A percentile compares a stretch with the other conserved stretches of the same genome.
phyloP scores from a whole-genome alignment of 2,329 filamentous ascomycete genomes.

The Claviceps fusiformis region DNA sequence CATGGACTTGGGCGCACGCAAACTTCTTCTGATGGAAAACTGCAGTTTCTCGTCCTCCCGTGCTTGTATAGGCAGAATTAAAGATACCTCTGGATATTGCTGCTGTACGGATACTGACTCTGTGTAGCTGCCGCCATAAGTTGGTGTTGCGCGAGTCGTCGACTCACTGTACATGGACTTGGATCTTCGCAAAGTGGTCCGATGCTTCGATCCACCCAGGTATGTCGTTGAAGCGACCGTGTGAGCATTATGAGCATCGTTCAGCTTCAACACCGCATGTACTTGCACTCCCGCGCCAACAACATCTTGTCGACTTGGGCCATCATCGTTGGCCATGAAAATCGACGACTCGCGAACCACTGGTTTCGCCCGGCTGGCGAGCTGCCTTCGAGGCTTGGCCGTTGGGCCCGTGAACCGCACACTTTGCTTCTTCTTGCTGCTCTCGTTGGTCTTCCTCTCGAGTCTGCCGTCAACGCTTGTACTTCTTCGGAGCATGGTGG shows the following conservation, averaged over 20 bases:
- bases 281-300: background rate
- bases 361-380: slow-evolving; percentile 16
- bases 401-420: slow-evolving; percentile 36
- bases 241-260: background rate
- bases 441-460: slow-evolving; percentile 7
- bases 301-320: background rate
- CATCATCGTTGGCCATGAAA: background rate
- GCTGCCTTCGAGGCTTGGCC: slow-evolving; percentile 14
- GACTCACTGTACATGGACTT: slow-evolving; percentile 37
- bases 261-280: background rate
- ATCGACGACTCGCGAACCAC: background rate
- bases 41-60: slow-evolving; percentile 18
- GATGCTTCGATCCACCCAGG: slow-evolving; percentile 29
- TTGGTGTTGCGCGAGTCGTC: slow-evolving; percentile 11
- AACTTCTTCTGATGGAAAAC: background rate
- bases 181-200: slow-evolving; percentile 37
- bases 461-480: slow-evolving; percentile 10
- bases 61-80: slow-evolving; percentile 2
- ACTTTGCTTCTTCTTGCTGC: slow-evolving; percentile 29
- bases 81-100: slow-evolving; percentile 5
- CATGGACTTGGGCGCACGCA: slow-evolving; percentile 42
- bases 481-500: slow-evolving; percentile 8
- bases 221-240: background rate
- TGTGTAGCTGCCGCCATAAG: background rate
- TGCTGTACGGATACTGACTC: slow-evolving; percentile 4